phyloP scores from a whole-genome alignment of 2,329 filamentous ascomycete genomes.

The Pyrenophora teres region DNA sequence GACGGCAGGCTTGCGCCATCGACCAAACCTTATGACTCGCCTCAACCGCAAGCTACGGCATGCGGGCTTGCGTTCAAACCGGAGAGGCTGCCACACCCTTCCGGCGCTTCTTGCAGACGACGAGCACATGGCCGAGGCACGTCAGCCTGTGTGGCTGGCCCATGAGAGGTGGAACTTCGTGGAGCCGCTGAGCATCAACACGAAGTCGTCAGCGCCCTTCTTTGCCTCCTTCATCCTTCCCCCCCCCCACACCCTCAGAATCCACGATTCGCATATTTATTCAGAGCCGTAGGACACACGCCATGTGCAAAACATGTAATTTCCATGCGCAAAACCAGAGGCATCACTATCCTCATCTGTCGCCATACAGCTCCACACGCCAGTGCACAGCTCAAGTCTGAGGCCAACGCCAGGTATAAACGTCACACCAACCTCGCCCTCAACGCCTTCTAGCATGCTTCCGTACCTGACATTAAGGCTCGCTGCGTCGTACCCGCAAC shows the following conservation, averaged over 20 bases:
- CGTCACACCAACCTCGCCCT: conserved; percentile 10
- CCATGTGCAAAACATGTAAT: conserved; percentile 8
- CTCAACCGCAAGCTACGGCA: conserved; percentile 14
- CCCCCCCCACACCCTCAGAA: conserved; percentile 4
- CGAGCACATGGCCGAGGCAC: conserved; percentile 9
- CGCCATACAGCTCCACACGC: background rate
- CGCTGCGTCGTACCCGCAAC: conserved; percentile 19
- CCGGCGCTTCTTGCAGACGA: conserved; percentile 2
- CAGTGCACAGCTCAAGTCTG: background rate
- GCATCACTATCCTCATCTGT: conserved; percentile 3
- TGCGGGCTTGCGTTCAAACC: conserved; percentile 4
- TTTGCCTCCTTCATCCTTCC: conserved; percentile 6
- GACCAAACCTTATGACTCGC: conserved; percentile 18
- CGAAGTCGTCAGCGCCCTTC: conserved; percentile 7
- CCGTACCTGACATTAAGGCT: conserved; percentile 21
- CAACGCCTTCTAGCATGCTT: conserved; percentile 17
- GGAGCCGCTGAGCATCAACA: conserved; percentile 11
- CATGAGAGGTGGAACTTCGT: conserved; percentile 29
- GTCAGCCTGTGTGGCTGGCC: conserved; percentile 10
- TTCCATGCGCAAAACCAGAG: background rate
- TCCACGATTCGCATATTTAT: background rate
- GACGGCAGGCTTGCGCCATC: conserved; percentile 25
- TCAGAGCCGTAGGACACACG: background rate
- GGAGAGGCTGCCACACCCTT: conserved; percentile 7
- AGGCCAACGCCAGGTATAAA: background rate